These are phyloP conservation scores for Solanum sitiens DNA, from an alignment of 257 asterid species.

Conservation along the genomic window DNA sequence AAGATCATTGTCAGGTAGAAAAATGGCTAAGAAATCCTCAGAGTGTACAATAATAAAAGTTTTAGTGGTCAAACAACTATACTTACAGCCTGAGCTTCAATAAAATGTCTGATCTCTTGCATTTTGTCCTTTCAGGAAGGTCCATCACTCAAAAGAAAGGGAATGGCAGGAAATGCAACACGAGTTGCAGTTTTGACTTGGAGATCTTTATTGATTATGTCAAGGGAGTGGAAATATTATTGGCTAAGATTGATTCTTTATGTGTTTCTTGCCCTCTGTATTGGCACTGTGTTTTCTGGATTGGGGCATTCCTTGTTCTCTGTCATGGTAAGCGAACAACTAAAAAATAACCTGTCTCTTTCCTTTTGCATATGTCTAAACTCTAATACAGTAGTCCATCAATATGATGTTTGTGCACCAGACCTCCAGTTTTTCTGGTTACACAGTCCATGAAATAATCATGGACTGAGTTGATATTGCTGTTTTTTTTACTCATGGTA, in stretches of 20 bases:
- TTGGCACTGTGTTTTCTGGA: constrained; percentile 80
- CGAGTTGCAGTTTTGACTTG: constrained; percentile 81
- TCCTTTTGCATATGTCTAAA: background rate
- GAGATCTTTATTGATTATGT: constrained; percentile 94
- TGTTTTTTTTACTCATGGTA: background rate
- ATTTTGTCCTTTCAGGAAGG: constrained; percentile 50
- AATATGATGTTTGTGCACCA: background rate
- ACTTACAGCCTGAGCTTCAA: background rate
- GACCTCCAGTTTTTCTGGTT: background rate
- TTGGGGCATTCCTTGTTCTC: constrained; percentile 95
- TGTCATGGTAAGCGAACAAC: constrained; percentile 54
- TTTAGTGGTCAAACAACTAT: background rate
- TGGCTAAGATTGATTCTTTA: constrained; percentile 90
- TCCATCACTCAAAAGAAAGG: constrained; percentile 77
- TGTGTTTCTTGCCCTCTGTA: constrained; percentile 64
- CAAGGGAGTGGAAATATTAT: constrained; percentile 98
- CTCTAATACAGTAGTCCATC: background rate
- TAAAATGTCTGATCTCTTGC: background rate
- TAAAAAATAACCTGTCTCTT: background rate
- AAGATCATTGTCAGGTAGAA: background rate
- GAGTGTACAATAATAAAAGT: background rate
- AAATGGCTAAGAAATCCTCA: background rate
- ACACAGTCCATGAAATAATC: background rate
- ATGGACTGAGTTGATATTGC: background rate
- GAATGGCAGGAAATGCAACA: constrained; percentile 47